Conservation (phyloP, 768 basidiomycete species). For the Lactifluus volemus region DNA sequence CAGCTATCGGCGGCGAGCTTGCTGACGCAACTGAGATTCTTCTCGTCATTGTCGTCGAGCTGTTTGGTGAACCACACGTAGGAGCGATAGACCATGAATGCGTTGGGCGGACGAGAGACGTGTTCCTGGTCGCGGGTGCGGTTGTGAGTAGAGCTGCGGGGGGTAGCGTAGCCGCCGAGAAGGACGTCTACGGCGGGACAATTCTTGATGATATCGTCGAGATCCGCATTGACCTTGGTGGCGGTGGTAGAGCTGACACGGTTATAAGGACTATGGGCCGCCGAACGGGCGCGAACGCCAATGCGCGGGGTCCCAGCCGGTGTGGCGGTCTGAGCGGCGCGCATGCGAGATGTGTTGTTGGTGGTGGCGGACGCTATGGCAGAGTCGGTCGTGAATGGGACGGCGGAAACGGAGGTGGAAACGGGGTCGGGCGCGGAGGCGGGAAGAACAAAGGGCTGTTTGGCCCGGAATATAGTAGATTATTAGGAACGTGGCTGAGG, state of each 20-base stretch:
- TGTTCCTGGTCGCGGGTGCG: slow-evolving; percentile 38
- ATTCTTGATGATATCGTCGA: slow-evolving; percentile 7
- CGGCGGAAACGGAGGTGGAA: neutral
- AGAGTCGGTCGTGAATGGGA: neutral
- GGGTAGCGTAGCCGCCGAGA: slow-evolving; percentile 22
- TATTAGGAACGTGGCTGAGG: slow-evolving; percentile 9
- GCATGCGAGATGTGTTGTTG: neutral
- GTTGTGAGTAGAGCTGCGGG: slow-evolving; percentile 33
- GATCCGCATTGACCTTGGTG: neutral
- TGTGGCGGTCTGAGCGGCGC: neutral
- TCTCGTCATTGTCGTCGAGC: slow-evolving; percentile 37
- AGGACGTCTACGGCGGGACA: slow-evolving; percentile 16
- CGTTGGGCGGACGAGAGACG: slow-evolving; percentile 74
- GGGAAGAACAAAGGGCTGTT: slow-evolving; percentile 3
- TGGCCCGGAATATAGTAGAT: neutral
- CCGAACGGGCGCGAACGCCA: neutral
- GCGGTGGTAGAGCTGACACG: neutral
- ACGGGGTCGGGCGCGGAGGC: neutral
- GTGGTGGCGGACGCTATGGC: neutral
- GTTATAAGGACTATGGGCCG: neutral
- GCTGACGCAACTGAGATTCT: slow-evolving; percentile 65
- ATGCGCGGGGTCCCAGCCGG: neutral
- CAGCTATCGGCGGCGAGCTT: slow-evolving; percentile 62
- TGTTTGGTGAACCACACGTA: slow-evolving; percentile 47
- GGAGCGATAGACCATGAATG: slow-evolving; percentile 79